Evolutionary conservation across 768 basidiomycete species (phyloP).

Genomic region (Pleurotus pulmonarius): DNA sequence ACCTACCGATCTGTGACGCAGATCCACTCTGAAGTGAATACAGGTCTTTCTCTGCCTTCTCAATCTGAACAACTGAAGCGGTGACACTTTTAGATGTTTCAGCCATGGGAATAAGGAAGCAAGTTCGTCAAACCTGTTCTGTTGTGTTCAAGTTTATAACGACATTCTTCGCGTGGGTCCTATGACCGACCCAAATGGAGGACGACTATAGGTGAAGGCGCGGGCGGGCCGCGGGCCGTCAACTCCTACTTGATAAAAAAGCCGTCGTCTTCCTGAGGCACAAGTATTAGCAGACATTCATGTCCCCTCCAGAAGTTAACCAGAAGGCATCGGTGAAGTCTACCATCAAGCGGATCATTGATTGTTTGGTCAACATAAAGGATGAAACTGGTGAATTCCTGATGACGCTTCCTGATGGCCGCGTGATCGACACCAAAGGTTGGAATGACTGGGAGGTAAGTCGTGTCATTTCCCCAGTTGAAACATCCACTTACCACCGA

Average conservation of each 20-base stretch:
- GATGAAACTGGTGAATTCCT: constrained; percentile 51
- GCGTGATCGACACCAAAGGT: constrained; percentile 53
- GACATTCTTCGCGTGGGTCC: neutral
- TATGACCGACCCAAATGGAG: neutral
- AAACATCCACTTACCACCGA: neutral
- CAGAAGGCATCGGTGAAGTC: constrained; percentile 22
- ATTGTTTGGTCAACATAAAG: constrained; percentile 47
- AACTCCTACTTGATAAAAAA: neutral
- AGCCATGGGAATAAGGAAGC: neutral
- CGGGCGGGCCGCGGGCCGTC: constrained; percentile 15
- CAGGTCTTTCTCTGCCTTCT: constrained; percentile 25
- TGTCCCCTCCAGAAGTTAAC: constrained; percentile 30
- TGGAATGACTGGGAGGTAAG: constrained; percentile 55
- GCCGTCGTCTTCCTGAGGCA: neutral
- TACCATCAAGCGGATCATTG: constrained; percentile 31
- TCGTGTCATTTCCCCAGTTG: neutral
- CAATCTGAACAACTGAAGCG: neutral
- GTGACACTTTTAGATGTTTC: neutral
- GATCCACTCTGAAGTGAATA: constrained; percentile 30
- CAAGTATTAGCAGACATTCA: constrained; percentile 6
- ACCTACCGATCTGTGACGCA: neutral
- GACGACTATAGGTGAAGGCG: neutral
- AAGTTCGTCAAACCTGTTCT: neutral
- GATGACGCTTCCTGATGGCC: constrained; percentile 42
- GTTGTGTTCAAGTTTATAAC: too few species aligned